Base-by-base conservation (phyloP, 2,329 filamentous ascomycete species). In the Colletotrichum melonis region DNA sequence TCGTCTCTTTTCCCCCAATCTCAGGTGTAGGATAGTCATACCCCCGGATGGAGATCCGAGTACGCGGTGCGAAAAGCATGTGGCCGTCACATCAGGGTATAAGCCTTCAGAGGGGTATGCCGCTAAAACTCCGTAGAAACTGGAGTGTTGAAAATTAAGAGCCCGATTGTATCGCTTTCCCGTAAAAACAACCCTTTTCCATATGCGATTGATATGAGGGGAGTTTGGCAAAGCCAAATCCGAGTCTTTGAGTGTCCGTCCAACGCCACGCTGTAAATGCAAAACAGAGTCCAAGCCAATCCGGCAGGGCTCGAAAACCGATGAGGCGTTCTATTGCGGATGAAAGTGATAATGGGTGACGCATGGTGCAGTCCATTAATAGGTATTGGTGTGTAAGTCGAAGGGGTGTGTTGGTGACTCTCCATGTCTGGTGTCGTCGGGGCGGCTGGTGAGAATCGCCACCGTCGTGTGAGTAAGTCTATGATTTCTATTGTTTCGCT, bases 251-350 rank as follows among this genome's bases (percentile, higher is more conserved):
- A 63, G 46, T 52, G 14, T 38, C 69, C 71, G 24, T 52, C 68
- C 67, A 74, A 74, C 71, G 60, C 71, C 71, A 55, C 62, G 71
- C 71, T 74, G 42, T 24, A 72, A 74, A 74, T 74, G 62, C 62
- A 74, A 74, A 72, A 35, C 63, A 63, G 46, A 49, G 54, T 19
- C 62, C 68, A 63, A n/a, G 71, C 63, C 71, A 49, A 28, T 64
- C 59, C 57, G 56, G 57, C 52, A 28, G 32, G 32, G 26, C 54
- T 49, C 24, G 54, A 52, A 52, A 57, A 67, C 62, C 56, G 56
- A 4, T 42, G 12, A 35, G 59, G 60, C 63, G 28, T 74, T 74
- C 56, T 67, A 67, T 58, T 72, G 68, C 52, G 67, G 49, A 59
- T 54, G 42, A 19, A 59, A 35, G 49, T 32, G 56, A 65, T 56